phyloP scores from a whole-genome alignment of 2,329 filamentous ascomycete genomes.

The Falciphora oryzae region DNA sequence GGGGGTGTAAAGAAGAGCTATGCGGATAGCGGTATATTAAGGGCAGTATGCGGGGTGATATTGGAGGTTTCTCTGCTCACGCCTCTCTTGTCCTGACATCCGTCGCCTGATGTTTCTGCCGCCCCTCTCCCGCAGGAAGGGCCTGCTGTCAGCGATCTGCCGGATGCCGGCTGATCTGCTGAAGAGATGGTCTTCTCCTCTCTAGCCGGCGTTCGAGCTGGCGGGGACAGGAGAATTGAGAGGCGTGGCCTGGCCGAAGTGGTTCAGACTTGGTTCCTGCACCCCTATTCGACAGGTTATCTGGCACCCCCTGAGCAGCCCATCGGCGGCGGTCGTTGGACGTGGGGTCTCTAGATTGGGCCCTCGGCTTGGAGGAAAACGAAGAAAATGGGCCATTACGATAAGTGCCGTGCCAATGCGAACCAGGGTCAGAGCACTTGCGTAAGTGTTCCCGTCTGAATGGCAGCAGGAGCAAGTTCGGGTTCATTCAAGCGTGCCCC shows the following conservation, averaged over 20 bases:
- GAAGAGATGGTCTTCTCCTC: not conserved
- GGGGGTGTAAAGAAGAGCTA: not conserved
- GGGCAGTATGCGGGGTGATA: not conserved
- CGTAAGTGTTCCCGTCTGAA: not conserved
- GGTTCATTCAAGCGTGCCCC: not conserved
- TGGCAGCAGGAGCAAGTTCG: not conserved
- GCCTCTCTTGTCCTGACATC: not conserved
- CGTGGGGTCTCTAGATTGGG: not conserved
- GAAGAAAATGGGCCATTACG: not conserved
- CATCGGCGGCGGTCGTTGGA: not conserved
- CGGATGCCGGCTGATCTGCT: not conserved
- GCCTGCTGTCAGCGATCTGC: not conserved
- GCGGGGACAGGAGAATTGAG: not conserved
- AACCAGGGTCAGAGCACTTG: not conserved
- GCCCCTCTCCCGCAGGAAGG: not conserved
- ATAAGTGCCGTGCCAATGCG: not conserved
- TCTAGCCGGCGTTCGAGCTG: not conserved
- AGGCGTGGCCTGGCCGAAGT: not conserved
- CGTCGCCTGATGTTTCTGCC: not conserved
- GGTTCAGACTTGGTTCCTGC: not conserved
- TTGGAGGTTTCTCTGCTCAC: not conserved
- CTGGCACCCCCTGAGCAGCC: not conserved
- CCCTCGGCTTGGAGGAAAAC: not conserved
- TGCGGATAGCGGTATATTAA: not conserved
- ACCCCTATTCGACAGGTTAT: not conserved